Percentiles rank a stretch among this genome's conserved stretches.
Evolutionary conservation across 176 grass and related monocot genomes (phyloP).

Genomic region (Chloris gayana): DNA sequence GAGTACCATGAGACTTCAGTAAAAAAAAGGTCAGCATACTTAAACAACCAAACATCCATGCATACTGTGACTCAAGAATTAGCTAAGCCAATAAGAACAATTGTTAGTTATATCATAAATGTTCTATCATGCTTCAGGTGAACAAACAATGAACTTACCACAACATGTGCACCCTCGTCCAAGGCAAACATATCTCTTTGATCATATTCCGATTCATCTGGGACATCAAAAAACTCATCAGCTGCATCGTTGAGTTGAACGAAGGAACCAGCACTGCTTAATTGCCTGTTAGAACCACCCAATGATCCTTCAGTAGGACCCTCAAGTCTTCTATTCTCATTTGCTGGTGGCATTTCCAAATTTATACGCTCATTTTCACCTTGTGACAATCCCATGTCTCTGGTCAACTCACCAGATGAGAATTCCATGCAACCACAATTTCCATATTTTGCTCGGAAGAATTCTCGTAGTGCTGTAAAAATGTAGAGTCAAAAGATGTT

Average conservation of each 20-base stretch:
- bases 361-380: conserved; percentile 54
- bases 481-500: conserved; percentile 3
- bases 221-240: conserved; percentile 96
- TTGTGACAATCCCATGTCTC: conserved; percentile 50
- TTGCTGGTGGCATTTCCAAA: conserved; percentile 59
- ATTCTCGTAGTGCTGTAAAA: conserved; percentile 82
- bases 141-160: conserved; percentile 50
- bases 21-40: not conserved
- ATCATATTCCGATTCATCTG: conserved; percentile 91
- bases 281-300: conserved; percentile 51
- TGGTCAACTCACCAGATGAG: conserved; percentile 76
- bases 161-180: conserved; percentile 64
- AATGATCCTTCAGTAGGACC: conserved; percentile 50
- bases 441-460: conserved; percentile 86
- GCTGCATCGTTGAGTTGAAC: conserved; percentile 80
- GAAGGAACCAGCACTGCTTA: conserved; percentile 61
- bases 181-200: conserved; percentile 76
- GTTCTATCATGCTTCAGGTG: conserved; percentile 9
- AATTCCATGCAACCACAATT: conserved; percentile 73
- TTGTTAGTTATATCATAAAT: conserved; percentile 14
- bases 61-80: conserved; percentile 14
- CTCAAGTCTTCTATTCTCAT: conserved; percentile 48
- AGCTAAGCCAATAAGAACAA: conserved; percentile 17
- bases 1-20: not conserved
- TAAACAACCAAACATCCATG: not conserved